Percentiles rank a stretch among this genome's conserved stretches.
These are phyloP conservation scores for Mortierella sp. DNA, from an alignment of 371 early-diverging fungal species.

Conservation along the genomic window DNA sequence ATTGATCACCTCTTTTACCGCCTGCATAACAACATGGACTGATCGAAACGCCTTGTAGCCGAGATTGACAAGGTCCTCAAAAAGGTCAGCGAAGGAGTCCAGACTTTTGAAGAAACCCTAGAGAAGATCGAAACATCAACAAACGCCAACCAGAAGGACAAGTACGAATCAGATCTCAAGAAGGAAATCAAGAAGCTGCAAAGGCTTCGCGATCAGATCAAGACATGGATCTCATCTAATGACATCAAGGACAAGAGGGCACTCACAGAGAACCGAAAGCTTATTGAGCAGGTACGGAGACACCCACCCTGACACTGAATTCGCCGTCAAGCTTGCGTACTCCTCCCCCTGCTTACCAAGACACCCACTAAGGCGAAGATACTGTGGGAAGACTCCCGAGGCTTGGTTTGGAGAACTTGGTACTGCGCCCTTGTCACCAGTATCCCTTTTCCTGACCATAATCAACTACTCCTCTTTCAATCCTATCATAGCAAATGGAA, in stretches of 20 bases:
- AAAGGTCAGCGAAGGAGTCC: slow-evolving; percentile 95
- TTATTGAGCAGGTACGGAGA: slow-evolving; percentile 85
- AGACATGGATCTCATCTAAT: slow-evolving; percentile 90
- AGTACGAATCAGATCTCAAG: slow-evolving; percentile 95
- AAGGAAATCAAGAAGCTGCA: slow-evolving; percentile 99
- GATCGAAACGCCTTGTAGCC: slow-evolving; percentile 53
- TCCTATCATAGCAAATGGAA: slow-evolving; percentile 89
- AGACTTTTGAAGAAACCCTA: slow-evolving; percentile 90
- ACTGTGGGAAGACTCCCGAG: no score
- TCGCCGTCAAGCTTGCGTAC: no score
- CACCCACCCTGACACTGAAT: no score
- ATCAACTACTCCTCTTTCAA: background rate
- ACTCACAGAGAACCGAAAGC: slow-evolving; percentile 87
- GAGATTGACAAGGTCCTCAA: slow-evolving; percentile 96
- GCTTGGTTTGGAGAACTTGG: no score
- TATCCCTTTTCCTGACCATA: background rate
- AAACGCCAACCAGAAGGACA: slow-evolving; percentile 92
- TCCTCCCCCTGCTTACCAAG: no score
- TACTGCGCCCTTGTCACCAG: no score
- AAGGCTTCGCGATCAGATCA: slow-evolving; percentile 95
- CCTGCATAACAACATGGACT: background rate
- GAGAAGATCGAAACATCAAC: slow-evolving; percentile 88
- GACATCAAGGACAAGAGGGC: slow-evolving; percentile 97
- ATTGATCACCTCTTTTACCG: background rate
- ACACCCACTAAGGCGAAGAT: no score